Evolutionary conservation across 495 filamentous ascomycete genomes (phyloP), one percentile per base, ranked within the genome.

Genomic region (Aspergillus steynii): DNA sequence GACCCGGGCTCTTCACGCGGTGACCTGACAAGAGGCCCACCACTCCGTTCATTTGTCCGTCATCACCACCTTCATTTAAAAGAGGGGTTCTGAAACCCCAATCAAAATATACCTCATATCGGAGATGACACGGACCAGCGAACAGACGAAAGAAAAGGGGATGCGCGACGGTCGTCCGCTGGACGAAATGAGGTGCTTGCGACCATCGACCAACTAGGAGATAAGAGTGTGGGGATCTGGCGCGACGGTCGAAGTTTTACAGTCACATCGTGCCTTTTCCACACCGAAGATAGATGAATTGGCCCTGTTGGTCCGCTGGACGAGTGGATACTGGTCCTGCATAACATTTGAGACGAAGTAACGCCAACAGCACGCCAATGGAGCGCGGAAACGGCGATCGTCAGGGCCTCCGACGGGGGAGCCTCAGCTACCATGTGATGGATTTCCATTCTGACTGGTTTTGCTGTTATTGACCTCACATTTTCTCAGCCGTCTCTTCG

Each of bases 221-320:
- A 42, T 42, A 42, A 42, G 37, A 42, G 37, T 15, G 37, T 42
- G 37, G 37, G 37, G 37, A 10, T 14, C 37, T 34, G 31, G 0
- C 47, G 47, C 47, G 15, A 42, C n/a, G 45, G 29, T 25, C 45
- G 26, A 51, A 51, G 45, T 51, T 48, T 25, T 25, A 59, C 14
- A 52, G 56, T 53, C 29, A 59, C 56, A 59, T 59, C 56, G 49
- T 51, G 56, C 47, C 10, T 47, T 51, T 45, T 42, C 29, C 31
- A 32, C 51, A 42, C 8, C 45, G 45, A 20, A 58, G 27, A 49
- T 32, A 58, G 26, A 58, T 25, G 7, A 10, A 42, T 15, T 42
- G 9, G 37, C 37, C 37, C 37, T 42, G 37, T 8, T 42, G 10
- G 10, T 2, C 37, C 37, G 37, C 14, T 12, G 37, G 37, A 42